Evolutionary conservation across 2,329 filamentous ascomycete genomes (phyloP).

Genomic region (Ascochyta koolunga): DNA sequence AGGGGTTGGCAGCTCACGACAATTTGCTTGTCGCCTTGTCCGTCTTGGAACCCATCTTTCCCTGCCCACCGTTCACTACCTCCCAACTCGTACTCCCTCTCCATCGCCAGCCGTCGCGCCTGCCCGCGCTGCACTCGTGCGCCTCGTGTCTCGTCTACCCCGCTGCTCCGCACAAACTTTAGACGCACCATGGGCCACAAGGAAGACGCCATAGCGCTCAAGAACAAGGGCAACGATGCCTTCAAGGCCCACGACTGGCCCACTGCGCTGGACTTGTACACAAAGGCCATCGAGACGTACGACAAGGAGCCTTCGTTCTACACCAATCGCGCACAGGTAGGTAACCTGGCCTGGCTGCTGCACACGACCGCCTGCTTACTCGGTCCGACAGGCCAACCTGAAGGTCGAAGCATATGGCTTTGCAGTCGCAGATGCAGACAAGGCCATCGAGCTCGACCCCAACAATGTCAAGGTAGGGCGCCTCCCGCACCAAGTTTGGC

Average conservation of each 20-base stretch:
- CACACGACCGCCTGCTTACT: slow-evolving; percentile 35
- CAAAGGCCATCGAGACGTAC: slow-evolving; percentile 84
- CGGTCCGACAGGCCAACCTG: slow-evolving; percentile 76
- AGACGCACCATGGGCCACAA: slow-evolving; percentile 45
- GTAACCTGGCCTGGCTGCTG: slow-evolving; percentile 34
- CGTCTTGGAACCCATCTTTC: slow-evolving; percentile 1
- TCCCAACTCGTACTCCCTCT: background rate
- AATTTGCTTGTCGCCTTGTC: slow-evolving; percentile 9
- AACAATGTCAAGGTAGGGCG: slow-evolving; percentile 80
- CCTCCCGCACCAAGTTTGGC: background rate
- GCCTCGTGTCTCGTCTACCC: slow-evolving; percentile 20
- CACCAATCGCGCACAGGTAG: slow-evolving; percentile 92
- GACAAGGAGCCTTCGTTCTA: slow-evolving; percentile 86
- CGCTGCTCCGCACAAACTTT: slow-evolving; percentile 19
- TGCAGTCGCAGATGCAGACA: slow-evolving; percentile 87
- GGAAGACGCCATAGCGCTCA: slow-evolving; percentile 80
- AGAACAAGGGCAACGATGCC: slow-evolving; percentile 93
- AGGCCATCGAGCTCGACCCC: slow-evolving; percentile 87
- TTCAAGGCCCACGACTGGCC: slow-evolving; percentile 89
- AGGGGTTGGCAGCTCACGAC: slow-evolving; percentile 17
- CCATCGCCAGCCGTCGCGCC: slow-evolving; percentile 23
- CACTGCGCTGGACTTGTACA: slow-evolving; percentile 80
- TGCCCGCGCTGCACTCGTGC: slow-evolving; percentile 21
- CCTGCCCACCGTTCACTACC: slow-evolving; percentile 10
- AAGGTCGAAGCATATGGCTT: slow-evolving; percentile 96